These are phyloP conservation scores for Fraxinus greggii DNA, from an alignment of 305 asterid genomes.

Conservation along the genomic window DNA sequence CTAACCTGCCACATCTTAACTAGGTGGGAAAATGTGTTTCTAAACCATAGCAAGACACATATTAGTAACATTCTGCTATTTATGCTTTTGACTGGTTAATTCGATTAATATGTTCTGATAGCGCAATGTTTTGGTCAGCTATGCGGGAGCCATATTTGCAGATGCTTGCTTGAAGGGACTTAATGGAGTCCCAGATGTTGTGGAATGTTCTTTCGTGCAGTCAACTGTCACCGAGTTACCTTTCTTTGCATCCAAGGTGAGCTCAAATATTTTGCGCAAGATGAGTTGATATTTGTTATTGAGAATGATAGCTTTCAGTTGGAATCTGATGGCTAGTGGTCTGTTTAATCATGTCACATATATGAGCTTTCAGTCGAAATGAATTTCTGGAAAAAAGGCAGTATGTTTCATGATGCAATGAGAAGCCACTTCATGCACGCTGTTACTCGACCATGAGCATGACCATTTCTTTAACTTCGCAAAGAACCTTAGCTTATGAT, in stretches of 20 bases:
- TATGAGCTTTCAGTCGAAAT: not conserved
- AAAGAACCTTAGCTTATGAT: not conserved
- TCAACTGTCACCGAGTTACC: constrained; percentile 79
- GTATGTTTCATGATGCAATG: not conserved
- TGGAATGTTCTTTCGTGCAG: constrained; percentile 84
- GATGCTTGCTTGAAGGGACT: constrained; percentile 96
- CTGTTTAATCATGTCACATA: not conserved
- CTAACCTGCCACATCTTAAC: not conserved
- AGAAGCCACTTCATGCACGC: not conserved
- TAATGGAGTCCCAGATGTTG: constrained; percentile 91
- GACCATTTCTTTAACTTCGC: not conserved
- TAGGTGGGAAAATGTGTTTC: not conserved
- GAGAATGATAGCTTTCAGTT: not conserved
- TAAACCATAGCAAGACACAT: not conserved
- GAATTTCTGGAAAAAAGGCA: not conserved
- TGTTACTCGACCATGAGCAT: not conserved
- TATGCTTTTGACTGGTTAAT: not conserved
- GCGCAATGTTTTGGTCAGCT: constrained; percentile 39
- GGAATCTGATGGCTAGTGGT: not conserved
- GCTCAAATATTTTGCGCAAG: not conserved
- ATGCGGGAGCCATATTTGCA: constrained; percentile 84
- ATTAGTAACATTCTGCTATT: not conserved
- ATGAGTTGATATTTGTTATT: not conserved
- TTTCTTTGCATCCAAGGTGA: constrained; percentile 90
- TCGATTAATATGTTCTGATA: constrained; percentile 18